phyloP scores from a whole-genome alignment of 108 stramenopile genomes.

The Nannochloropsis salina region DNA sequence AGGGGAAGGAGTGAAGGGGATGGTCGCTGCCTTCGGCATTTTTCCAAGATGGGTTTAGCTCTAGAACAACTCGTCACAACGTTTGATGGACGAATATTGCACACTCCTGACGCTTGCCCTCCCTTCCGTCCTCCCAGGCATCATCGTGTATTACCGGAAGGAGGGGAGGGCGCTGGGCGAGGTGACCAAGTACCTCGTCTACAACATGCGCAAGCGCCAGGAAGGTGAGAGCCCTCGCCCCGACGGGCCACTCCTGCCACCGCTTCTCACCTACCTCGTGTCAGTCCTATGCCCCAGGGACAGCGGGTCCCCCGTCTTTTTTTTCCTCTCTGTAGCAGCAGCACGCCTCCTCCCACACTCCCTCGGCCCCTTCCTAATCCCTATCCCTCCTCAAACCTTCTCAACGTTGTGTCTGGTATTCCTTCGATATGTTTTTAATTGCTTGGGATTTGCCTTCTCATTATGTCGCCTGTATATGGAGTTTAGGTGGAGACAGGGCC shows the following conservation, averaged over 20 bases:
- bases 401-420: neutral
- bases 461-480: too few relatives aligned
- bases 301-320: neutral
- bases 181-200: slow-evolving; percentile 97
- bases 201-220: slow-evolving; percentile 96
- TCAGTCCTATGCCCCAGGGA: neutral
- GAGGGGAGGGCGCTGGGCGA: slow-evolving; percentile 91
- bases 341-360: neutral
- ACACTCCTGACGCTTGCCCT: neutral
- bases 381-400: neutral
- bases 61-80: too few relatives aligned
- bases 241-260: neutral
- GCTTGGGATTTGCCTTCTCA: too few relatives aligned
- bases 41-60: too few relatives aligned
- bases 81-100: too few relatives aligned
- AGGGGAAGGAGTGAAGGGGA: neutral
- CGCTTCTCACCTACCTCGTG: neutral
- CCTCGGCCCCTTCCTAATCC: neutral
- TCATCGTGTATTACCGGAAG: slow-evolving; percentile 96
- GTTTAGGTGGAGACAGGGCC: slow-evolving; percentile 57
- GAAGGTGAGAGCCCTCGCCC: slow-evolving; percentile 75
- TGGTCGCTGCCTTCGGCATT: too few relatives aligned
- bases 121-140: neutral
- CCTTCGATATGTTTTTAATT: too few relatives aligned
- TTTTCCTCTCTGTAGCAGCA: neutral